Evolutionary conservation across 2,329 filamentous ascomycete genomes (phyloP).

Genomic region (Neoscytalidium dimidiatum): DNA sequence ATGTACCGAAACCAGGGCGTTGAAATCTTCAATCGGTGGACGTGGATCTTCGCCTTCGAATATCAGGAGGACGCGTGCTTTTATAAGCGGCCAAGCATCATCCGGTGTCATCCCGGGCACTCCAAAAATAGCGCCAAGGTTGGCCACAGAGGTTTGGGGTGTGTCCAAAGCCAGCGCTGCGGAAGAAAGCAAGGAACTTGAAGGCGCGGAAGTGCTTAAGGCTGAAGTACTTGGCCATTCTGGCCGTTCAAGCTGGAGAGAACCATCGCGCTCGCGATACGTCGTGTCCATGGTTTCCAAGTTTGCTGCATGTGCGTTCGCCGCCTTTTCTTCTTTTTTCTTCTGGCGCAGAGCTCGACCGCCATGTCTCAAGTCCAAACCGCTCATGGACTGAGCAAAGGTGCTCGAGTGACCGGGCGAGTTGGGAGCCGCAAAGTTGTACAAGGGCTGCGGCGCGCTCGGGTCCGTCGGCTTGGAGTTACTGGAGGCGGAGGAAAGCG

Average conservation of each 20-base stretch:
- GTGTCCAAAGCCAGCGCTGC: slow-evolving; percentile 22
- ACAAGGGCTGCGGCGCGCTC: slow-evolving; percentile 72
- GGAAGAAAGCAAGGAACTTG: slow-evolving; percentile 20
- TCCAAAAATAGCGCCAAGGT: slow-evolving; percentile 49
- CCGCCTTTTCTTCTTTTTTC: slow-evolving; percentile 55
- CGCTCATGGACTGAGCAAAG: slow-evolving; percentile 82
- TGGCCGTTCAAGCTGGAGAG: slow-evolving; percentile 39
- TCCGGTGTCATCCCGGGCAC: slow-evolving; percentile 57
- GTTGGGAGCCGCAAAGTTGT: slow-evolving; percentile 74
- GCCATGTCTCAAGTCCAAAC: slow-evolving; percentile 75
- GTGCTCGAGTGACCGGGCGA: slow-evolving; percentile 67
- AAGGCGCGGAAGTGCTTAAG: slow-evolving; percentile 27
- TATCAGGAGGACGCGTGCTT: slow-evolving; percentile 72
- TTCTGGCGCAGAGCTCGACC: slow-evolving; percentile 78
- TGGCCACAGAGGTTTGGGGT: slow-evolving; percentile 36
- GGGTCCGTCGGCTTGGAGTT: slow-evolving; percentile 77
- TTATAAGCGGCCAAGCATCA: slow-evolving; percentile 81
- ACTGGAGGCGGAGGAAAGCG: slow-evolving; percentile 73
- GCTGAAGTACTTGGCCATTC: slow-evolving; percentile 38
- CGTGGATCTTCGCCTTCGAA: slow-evolving; percentile 81
- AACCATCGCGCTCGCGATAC: slow-evolving; percentile 38
- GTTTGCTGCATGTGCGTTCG: slow-evolving; percentile 36
- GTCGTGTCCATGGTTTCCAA: slow-evolving; percentile 35
- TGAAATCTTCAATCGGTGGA: slow-evolving; percentile 82
- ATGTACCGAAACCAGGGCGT: slow-evolving; percentile 75